Evolutionary conservation across 352 stramenopile genomes (phyloP).

Genomic region (Phytophthora pini): DNA sequence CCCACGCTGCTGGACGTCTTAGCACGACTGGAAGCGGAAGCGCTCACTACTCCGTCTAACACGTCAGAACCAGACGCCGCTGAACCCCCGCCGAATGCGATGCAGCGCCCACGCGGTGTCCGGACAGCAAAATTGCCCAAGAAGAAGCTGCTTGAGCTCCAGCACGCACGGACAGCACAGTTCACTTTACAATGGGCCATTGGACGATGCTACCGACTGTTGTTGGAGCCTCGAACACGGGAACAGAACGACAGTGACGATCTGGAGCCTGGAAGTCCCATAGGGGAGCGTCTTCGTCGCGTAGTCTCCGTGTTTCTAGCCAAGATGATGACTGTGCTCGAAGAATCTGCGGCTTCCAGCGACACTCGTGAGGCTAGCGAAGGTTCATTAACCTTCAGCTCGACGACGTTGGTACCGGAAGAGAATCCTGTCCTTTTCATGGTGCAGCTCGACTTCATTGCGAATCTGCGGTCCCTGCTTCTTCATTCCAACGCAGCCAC

Average conservation of each 20-base stretch:
- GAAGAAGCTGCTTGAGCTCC: conserved; percentile 31
- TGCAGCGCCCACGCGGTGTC: conserved; percentile 13
- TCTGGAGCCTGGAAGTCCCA: conserved; percentile 14
- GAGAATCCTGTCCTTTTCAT: conserved; percentile 50
- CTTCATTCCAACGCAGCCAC: conserved; percentile 18
- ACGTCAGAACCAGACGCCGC: conserved; percentile 19
- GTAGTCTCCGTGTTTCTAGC: conserved; percentile 31
- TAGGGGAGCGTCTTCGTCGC: conserved; percentile 23
- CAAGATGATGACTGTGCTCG: conserved; percentile 34
- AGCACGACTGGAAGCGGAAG: conserved; percentile 58
- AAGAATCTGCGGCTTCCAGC: conserved; percentile 5
- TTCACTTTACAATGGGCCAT: conserved; percentile 66
- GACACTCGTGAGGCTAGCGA: conserved; percentile 19
- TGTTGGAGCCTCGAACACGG: conserved; percentile 42
- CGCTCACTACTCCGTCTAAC: conserved; percentile 34
- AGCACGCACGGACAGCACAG: conserved; percentile 32
- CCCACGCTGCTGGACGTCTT: conserved; percentile 59
- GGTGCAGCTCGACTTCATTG: conserved; percentile 74
- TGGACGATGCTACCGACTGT: conserved; percentile 55
- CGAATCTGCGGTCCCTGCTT: conserved; percentile 36
- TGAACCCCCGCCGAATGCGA: conserved; percentile 11
- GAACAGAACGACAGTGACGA: conserved; percentile 12
- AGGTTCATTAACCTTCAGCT: conserved; percentile 12
- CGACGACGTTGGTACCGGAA: conserved; percentile 7
- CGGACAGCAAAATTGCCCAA: conserved; percentile 19